Conservation (phyloP, 2,329 filamentous ascomycete species). For the Cercospora brassicicola region DNA sequence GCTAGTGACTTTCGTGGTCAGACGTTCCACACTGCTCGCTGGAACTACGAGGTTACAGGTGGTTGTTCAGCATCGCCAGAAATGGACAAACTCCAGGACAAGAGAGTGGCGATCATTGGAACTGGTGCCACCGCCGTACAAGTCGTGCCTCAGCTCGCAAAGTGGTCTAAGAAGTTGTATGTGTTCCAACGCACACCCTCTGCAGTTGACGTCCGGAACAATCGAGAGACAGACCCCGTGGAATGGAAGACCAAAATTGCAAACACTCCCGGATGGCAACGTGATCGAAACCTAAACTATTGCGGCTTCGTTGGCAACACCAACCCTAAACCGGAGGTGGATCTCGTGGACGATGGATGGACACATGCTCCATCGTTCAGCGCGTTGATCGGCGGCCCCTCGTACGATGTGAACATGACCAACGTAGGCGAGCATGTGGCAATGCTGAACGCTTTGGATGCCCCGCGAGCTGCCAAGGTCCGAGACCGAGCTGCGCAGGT, state of each 20-base stretch:
- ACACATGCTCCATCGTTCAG: slow-evolving; percentile 23
- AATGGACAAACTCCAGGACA: slow-evolving; percentile 43
- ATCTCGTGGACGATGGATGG: slow-evolving; percentile 45
- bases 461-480: slow-evolving; percentile 46
- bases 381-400: slow-evolving; percentile 42
- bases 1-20: slow-evolving; percentile 43
- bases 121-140: slow-evolving; percentile 50
- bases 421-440: slow-evolving; percentile 43
- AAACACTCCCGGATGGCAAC: slow-evolving; percentile 52
- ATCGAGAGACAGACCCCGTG: slow-evolving; percentile 45
- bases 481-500: slow-evolving; percentile 51
- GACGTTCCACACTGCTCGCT: slow-evolving; percentile 48
- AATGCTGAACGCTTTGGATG: slow-evolving; percentile 46
- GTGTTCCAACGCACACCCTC: slow-evolving; percentile 50
- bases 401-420: slow-evolving; percentile 40
- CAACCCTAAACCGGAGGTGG: slow-evolving; percentile 37
- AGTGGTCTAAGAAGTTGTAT: slow-evolving; percentile 41
- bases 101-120: slow-evolving; percentile 47
- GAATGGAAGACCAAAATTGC: slow-evolving; percentile 44
- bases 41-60: slow-evolving; percentile 48
- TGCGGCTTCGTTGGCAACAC: slow-evolving; percentile 41
- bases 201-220: slow-evolving; percentile 39
- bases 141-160: slow-evolving; percentile 43
- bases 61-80: slow-evolving; percentile 38
- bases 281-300: slow-evolving; percentile 49